Conservation (phyloP, 352 stramenopile species). For the Phytophthora hybrid region DNA sequence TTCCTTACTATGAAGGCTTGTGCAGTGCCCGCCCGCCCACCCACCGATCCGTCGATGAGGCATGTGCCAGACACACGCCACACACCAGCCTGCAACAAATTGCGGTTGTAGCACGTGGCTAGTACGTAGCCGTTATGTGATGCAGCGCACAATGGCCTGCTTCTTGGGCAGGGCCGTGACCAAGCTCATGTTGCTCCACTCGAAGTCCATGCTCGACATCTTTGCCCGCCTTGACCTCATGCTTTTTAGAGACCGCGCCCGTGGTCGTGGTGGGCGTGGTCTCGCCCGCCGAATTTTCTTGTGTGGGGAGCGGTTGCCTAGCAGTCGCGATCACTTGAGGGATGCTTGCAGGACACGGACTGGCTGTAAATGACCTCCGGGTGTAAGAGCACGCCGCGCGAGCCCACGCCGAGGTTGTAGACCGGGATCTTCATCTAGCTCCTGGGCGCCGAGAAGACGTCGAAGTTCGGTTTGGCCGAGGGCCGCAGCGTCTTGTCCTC, state of each 20-base stretch:
- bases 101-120: constrained; percentile 68
- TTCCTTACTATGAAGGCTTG: neutral
- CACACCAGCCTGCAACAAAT: neutral
- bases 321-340: constrained; percentile 61
- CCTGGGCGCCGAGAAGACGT: constrained; percentile 54
- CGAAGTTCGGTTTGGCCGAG: constrained; percentile 70
- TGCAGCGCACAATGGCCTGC: constrained; percentile 75
- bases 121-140: constrained; percentile 85
- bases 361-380: constrained; percentile 84
- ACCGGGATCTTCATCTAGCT: constrained; percentile 57
- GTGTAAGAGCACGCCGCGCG: constrained; percentile 73
- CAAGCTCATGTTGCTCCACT: constrained; percentile 88
- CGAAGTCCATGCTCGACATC: constrained; percentile 74
- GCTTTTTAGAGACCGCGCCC: constrained; percentile 32
- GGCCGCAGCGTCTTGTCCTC: constrained; percentile 85
- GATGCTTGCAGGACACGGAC: constrained; percentile 84
- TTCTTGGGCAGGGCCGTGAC: constrained; percentile 83
- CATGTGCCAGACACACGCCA: neutral
- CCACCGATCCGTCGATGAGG: constrained; percentile 3
- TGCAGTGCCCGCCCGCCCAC: constrained; percentile 1
- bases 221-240: constrained; percentile 35
- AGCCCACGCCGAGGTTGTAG: constrained; percentile 78
- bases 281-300: constrained; percentile 51
- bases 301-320: constrained; percentile 72
- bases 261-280: constrained; percentile 15